A percentile compares a stretch with the other conserved stretches of the same genome.
These are phyloP conservation scores for Shiraia bambusicola DNA, from an alignment of 2,329 filamentous ascomycete species.

Conservation along the genomic window DNA sequence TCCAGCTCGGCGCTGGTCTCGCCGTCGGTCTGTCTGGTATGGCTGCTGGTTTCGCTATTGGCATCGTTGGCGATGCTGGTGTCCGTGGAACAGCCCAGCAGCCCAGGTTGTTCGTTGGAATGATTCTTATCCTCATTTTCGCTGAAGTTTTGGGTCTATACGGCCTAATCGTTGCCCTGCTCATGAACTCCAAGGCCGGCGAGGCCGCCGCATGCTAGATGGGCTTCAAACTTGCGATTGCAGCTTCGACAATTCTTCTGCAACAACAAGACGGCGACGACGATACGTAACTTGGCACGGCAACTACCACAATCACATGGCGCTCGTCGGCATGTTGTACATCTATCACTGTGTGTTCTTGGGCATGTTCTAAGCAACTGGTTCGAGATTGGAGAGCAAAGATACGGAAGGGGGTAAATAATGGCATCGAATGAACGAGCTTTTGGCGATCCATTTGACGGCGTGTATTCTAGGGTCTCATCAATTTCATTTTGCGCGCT, in stretches of 20 bases:
- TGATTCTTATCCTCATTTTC: constrained; percentile 99
- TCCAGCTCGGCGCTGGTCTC: constrained; percentile 56
- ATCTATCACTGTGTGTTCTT: constrained; percentile 41
- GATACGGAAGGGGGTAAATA: constrained; percentile 30
- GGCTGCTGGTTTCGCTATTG: constrained; percentile 78
- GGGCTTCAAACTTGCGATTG: constrained; percentile 16
- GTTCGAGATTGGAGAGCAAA: constrained; percentile 1
- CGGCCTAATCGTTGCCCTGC: constrained; percentile 94
- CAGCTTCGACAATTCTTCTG: constrained; percentile 38
- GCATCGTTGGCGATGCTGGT: constrained; percentile 73
- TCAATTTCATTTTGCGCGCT: constrained; percentile 29
- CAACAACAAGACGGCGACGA: constrained; percentile 16
- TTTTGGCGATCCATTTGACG: constrained; percentile 38
- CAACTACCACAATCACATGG: constrained; percentile 25
- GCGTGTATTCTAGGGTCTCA: constrained; percentile 41
- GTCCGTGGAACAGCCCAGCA: constrained; percentile 84
- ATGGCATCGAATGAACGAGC: constrained; percentile 33
- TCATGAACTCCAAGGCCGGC: constrained; percentile 93
- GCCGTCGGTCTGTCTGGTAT: constrained; percentile 79
- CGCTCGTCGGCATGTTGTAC: constrained; percentile 36
- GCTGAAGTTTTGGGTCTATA: constrained; percentile 99
- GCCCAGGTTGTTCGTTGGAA: constrained; percentile 87
- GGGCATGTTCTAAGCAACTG: constrained; percentile 10
- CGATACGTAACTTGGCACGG: constrained; percentile 25
- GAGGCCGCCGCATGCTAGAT: constrained; percentile 20